Evolutionary conservation across 2,329 filamentous ascomycete genomes (phyloP).

Genomic region (Cadophora luteo-olivacea): DNA sequence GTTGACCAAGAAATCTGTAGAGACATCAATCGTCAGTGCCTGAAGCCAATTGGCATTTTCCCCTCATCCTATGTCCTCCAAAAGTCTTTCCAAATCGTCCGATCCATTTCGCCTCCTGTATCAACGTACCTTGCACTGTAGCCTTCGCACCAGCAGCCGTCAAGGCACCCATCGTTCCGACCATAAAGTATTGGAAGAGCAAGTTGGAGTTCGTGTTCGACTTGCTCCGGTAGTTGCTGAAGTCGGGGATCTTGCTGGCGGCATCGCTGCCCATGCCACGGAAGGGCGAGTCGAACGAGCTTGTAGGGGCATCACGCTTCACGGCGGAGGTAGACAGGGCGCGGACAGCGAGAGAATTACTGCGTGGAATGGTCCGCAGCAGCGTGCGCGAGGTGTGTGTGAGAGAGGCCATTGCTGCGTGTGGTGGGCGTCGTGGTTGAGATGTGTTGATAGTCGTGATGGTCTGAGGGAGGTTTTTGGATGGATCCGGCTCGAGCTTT

Average conservation of each 20-base stretch:
- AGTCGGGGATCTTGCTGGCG: conserved; percentile 81
- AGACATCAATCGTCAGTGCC: conserved; percentile 33
- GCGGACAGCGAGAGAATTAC: conserved; percentile 53
- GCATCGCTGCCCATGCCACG: conserved; percentile 55
- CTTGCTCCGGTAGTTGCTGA: conserved; percentile 84
- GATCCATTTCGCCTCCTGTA: conserved; percentile 15
- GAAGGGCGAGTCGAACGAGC: conserved; percentile 67
- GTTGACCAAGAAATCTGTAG: conserved; percentile 96
- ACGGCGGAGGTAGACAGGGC: conserved; percentile 57
- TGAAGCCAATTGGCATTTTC: conserved; percentile 31
- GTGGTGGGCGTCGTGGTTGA: conserved; percentile 18
- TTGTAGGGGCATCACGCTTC: conserved; percentile 42
- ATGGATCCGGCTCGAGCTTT: conserved; percentile 13
- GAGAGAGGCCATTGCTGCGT: conserved; percentile 69
- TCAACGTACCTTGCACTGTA: conserved; percentile 88
- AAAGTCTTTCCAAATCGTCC: not conserved
- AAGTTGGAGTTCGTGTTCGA: conserved; percentile 74
- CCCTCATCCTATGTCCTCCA: conserved; percentile 5
- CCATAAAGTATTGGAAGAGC: conserved; percentile 81
- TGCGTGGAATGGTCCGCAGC: conserved; percentile 62
- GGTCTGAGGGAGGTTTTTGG: conserved; percentile 21
- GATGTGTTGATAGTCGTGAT: conserved; percentile 13
- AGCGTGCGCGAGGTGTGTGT: conserved; percentile 72
- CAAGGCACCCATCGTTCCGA: conserved; percentile 87
- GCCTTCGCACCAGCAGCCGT: conserved; percentile 95